Base-by-base conservation (phyloP, 805 yeast species). In the Spathaspora hagerdaliae region DNA sequence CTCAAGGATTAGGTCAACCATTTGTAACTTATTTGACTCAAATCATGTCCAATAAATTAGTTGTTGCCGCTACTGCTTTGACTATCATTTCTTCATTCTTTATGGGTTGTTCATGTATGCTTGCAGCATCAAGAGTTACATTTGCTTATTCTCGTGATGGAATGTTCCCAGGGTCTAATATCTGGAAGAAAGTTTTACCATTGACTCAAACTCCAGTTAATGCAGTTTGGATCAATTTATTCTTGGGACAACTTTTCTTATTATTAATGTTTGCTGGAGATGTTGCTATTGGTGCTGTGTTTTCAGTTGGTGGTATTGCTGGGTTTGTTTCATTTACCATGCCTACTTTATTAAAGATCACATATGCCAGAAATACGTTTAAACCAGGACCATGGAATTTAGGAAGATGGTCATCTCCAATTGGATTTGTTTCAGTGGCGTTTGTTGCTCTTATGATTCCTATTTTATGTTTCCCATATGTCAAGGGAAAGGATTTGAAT, bases 251-350 rank as follows among this genome's bases (percentile, higher is more conserved):
- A 55, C 69, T 80, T 24, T 65, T 81, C 19, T 65, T 81, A 50
- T 69, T 79, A 45, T 71, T 81, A 49, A 74, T 82, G 59, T 80
- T 83, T 61, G 83, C 83, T 31, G 85, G 85, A 35, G 81, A 78
- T 47, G 71, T 75, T 15, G 85, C 88, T 41, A 79, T 83, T 52
- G 82, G 77, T 29, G 89, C 89, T 37, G 81, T 82, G 49, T 83
- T 83, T 65, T 81, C 87, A 1, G 85, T 83, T 40, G 86, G 87
- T 31, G 87, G 87, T 38, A 82, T 83, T 55, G 78, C 85, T 11
- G 79, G 85, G 0, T 82, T 82, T 55, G 73, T 83, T 47, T 82
- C 88, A 3, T 83, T 83, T 63, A 73, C 79, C n/a, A 67, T 79
- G 53, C 89, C 89, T 10, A 78, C 82, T 14, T 55, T 79, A 7